Conservation (phyloP, 768 basidiomycete species). For the Suillus weaverae region DNA sequence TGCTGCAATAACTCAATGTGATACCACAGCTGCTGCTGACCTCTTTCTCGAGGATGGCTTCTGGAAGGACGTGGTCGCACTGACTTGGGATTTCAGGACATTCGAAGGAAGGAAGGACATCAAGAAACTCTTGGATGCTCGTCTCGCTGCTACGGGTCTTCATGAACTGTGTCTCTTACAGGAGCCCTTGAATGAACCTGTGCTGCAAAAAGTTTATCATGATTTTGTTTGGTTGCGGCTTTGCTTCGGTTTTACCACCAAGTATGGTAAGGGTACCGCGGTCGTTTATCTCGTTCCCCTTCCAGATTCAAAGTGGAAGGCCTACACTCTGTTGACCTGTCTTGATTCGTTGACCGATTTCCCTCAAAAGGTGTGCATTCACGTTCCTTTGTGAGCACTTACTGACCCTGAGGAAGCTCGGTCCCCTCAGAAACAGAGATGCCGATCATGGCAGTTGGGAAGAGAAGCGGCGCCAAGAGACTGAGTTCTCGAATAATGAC, state of each 20-base stretch:
- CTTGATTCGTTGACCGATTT: constrained; percentile 57
- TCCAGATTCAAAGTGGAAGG: constrained; percentile 52
- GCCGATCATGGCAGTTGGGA: constrained; percentile 60
- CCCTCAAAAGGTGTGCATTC: constrained; percentile 43
- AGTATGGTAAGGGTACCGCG: constrained; percentile 50
- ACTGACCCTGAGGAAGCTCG: constrained; percentile 24
- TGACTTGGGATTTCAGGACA: constrained; percentile 59
- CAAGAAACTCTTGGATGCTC: constrained; percentile 39
- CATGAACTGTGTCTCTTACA: constrained; percentile 20
- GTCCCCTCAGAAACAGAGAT: constrained; percentile 41
- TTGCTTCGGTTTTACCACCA: constrained; percentile 54
- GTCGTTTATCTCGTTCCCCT: constrained; percentile 54
- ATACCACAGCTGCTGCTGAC: constrained; percentile 20
- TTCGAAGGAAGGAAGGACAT: constrained; percentile 42
- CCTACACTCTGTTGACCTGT: constrained; percentile 58
- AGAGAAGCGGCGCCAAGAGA: constrained; percentile 40
- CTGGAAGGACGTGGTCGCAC: constrained; percentile 54
- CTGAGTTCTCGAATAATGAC: constrained; percentile 46
- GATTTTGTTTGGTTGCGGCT: constrained; percentile 61
- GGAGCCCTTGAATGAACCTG: constrained; percentile 26
- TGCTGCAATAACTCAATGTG: constrained; percentile 18
- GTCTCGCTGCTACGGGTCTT: constrained; percentile 30
- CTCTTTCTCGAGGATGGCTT: constrained; percentile 34
- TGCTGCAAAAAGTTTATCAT: constrained; percentile 42
- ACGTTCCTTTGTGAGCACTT: not conserved